Conservation (phyloP, 768 basidiomycete species). For the Gloeostereum incarnatum region DNA sequence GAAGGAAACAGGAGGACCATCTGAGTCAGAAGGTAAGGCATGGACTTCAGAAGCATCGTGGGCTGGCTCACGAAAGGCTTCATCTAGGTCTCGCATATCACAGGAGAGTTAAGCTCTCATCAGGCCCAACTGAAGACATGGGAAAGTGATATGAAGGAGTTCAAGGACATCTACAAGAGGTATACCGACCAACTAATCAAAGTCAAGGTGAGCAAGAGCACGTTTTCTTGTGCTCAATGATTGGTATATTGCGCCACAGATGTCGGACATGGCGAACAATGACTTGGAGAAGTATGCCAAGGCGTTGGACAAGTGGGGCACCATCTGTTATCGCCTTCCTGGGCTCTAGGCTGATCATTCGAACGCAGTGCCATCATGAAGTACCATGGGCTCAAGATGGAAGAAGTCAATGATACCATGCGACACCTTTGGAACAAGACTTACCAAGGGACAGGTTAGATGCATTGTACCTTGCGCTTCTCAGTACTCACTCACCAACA, state of each 20-base stretch:
- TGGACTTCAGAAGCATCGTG: background rate
- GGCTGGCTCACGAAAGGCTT: background rate
- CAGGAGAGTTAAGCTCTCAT: slow-evolving; percentile 74
- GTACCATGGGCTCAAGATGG: slow-evolving; percentile 96
- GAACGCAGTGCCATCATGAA: slow-evolving; percentile 88
- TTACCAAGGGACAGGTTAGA: slow-evolving; percentile 91
- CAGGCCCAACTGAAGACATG: slow-evolving; percentile 55
- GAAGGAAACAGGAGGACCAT: slow-evolving; percentile 64
- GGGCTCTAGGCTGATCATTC: slow-evolving; percentile 9
- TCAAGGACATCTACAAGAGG: slow-evolving; percentile 75
- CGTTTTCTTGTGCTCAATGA: slow-evolving; percentile 7
- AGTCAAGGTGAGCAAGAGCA: slow-evolving; percentile 97
- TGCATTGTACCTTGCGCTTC: slow-evolving; percentile 7
- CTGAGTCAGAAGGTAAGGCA: slow-evolving; percentile 55
- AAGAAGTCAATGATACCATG: slow-evolving; percentile 98
- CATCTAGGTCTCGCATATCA: slow-evolving; percentile 38
- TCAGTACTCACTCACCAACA: slow-evolving; percentile 1
- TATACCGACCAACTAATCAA: slow-evolving; percentile 89
- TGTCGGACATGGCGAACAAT: slow-evolving; percentile 95
- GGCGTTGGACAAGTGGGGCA: slow-evolving; percentile 84
- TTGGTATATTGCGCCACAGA: slow-evolving; percentile 34
- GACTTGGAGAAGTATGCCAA: slow-evolving; percentile 98
- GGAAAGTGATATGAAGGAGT: slow-evolving; percentile 72
- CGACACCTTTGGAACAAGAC: slow-evolving; percentile 97
- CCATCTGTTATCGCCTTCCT: background rate